Conservation (phyloP, 2,329 filamentous ascomycete species). For the Ceratocystis lukuohia region DNA sequence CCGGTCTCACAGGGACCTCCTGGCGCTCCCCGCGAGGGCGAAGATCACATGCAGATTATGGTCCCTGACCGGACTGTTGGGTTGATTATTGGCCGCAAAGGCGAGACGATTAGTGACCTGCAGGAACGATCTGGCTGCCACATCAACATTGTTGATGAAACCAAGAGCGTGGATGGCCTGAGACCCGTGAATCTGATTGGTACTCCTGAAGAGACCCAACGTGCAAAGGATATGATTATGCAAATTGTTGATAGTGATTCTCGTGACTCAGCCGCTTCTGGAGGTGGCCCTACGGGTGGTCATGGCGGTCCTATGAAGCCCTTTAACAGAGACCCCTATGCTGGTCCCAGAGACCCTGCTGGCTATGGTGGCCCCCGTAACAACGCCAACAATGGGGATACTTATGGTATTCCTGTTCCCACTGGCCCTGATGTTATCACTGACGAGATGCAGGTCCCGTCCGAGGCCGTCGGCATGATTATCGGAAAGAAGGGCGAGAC, state of each 20-base stretch:
- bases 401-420: conserved; percentile 18
- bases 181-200: conserved; percentile 86
- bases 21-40: conserved; percentile 48
- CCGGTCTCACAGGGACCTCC: background rate
- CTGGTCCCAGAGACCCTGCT: conserved; percentile 12
- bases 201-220: conserved; percentile 55
- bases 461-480: conserved; percentile 89
- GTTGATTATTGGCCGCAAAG: conserved; percentile 83
- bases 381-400: conserved; percentile 27
- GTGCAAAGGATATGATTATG: conserved; percentile 77
- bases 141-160: conserved; percentile 87
- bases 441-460: conserved; percentile 73
- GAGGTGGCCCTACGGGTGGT: conserved; percentile 24
- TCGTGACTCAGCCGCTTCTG: conserved; percentile 36
- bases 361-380: conserved; percentile 22
- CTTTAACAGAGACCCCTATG: conserved; percentile 14
- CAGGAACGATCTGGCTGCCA: conserved; percentile 89
- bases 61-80: conserved; percentile 87
- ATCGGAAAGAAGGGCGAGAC: conserved; percentile 91
- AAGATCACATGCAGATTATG: conserved; percentile 85
- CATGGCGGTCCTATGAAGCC: conserved; percentile 22
- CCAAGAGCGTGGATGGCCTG: conserved; percentile 81
- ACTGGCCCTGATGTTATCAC: conserved; percentile 53
- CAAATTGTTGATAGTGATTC: conserved; percentile 91
- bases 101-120: conserved; percentile 82